Evolutionary conservation across 1,284 basidiomycete genomes (phyloP), one percentile per base, ranked within the genome.

Genomic region (Trichosporon sp.): DNA sequence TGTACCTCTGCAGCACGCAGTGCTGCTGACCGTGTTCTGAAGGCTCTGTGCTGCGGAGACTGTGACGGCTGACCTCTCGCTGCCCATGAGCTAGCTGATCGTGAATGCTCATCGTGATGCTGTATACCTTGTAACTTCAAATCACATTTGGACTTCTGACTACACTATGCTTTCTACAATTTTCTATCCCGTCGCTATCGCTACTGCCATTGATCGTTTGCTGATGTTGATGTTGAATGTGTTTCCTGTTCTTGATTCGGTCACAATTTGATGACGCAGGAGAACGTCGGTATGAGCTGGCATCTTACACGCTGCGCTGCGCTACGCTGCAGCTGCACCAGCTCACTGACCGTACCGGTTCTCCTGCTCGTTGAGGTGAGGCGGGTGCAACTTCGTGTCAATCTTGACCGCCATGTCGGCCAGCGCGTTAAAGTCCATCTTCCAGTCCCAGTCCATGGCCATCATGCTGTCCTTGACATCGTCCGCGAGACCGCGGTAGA

Each of bases 401-500:
- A 66, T 61, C 60, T 61, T 64, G 65, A 66, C 32, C 40, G 57
- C 58, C 62, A 58, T 37, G 25, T 62, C 63, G 37, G 59, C 36
- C 25, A 67, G 63, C 56, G 57, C 21, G 54, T 65, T 61, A 27
- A 46, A 58, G 61, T 60, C 44, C 58, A 61, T 65, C 63, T 62
- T 67, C 66, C 66, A 67, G 61, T 64, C 63, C 66, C 66, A 67
- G 61, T 67, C 61, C 21, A 21, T 29, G 34, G 21, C 8, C 37
- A 44, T 60, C 27, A 67, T 61, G 25, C 58, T 14, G 56, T 67
- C 66, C 61, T 67, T 67, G 63, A 67, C 40, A 21, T 67, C 63
- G 63, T 62, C 60, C 46, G 57, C 58, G 60, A 67, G 63, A 27
- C 63, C 66, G 63, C 63, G 61, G 63, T 64, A 67, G 63, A 64